Evolutionary conservation across 2,329 filamentous ascomycete genomes (phyloP).

Genomic region (Aspergillus carbonarius): DNA sequence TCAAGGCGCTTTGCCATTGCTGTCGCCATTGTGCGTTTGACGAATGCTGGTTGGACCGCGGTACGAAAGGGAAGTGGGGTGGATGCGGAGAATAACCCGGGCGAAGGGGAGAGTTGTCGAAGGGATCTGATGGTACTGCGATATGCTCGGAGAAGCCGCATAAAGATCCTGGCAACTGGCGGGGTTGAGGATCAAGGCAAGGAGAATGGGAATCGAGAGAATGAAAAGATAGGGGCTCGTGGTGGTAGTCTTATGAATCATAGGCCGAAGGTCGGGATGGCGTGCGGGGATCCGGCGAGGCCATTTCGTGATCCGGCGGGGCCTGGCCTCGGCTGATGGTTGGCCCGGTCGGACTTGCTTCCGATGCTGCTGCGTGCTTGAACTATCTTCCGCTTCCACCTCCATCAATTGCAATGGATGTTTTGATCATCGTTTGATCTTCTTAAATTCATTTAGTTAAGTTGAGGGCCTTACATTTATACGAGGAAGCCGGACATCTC

Average conservation of each 20-base stretch:
- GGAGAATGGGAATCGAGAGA: neutral
- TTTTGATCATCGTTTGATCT: too few species aligned
- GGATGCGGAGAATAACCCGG: constrained; percentile 17
- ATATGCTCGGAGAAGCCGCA: constrained; percentile 27
- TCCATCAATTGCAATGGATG: neutral
- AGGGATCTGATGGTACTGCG: constrained; percentile 26
- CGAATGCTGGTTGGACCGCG: constrained; percentile 20
- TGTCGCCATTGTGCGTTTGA: constrained; percentile 59
- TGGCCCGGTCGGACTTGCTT: constrained; percentile 21
- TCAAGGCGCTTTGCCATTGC: constrained; percentile 78
- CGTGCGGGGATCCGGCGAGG: constrained; percentile 20
- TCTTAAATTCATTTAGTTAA: too few species aligned
- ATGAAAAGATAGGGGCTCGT: neutral
- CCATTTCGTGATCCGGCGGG: constrained; percentile 15
- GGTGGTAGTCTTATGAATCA: constrained; percentile 6
- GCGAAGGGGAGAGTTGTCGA: constrained; percentile 17
- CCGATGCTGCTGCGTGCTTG: constrained; percentile 7
- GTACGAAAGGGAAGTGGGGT: constrained; percentile 20
- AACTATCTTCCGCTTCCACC: neutral
- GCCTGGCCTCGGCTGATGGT: constrained; percentile 17
- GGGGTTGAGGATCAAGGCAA: neutral
- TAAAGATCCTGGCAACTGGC: constrained; percentile 18
- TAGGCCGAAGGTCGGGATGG: constrained; percentile 10
- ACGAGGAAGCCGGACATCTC: too few species aligned
- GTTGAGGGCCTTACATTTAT: too few species aligned